Conservation (phyloP, 768 basidiomycete species). For the Pholiota molesta region DNA sequence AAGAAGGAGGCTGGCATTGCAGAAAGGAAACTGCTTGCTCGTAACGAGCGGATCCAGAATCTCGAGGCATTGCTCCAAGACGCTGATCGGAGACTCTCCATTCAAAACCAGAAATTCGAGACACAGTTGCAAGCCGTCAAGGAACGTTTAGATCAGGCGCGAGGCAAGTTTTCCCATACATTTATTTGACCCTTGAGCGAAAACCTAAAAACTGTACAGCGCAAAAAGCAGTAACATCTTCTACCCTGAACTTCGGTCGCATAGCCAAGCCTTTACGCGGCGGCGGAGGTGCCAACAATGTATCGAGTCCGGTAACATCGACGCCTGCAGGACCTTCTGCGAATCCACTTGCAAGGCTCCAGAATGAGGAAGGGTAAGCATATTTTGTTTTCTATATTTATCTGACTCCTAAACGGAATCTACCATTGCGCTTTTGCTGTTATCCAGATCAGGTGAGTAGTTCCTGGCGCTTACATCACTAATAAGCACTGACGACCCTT, state of each 20-base stretch:
- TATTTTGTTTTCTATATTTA: constrained; percentile 16
- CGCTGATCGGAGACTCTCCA: constrained; percentile 88
- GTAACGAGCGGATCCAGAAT: constrained; percentile 98
- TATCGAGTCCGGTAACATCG: constrained; percentile 43
- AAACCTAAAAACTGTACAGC: constrained; percentile 43
- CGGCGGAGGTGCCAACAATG: constrained; percentile 70
- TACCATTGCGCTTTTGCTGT: constrained; percentile 17
- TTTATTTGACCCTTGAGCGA: constrained; percentile 7
- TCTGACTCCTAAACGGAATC: constrained; percentile 9
- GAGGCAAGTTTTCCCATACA: constrained; percentile 58
- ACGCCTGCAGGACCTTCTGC: constrained; percentile 49
- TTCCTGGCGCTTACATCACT: constrained; percentile 24
- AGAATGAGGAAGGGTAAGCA: constrained; percentile 80
- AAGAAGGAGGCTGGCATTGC: constrained; percentile 98
- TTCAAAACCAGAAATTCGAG: constrained; percentile 96
- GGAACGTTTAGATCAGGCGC: constrained; percentile 89
- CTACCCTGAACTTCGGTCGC: constrained; percentile 83
- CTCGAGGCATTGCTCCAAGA: constrained; percentile 92
- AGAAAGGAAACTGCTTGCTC: constrained; percentile 92
- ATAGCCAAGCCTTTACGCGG: constrained; percentile 97
- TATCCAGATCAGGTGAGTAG: constrained; percentile 40
- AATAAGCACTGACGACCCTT: constrained; percentile 22
- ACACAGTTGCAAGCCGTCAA: constrained; percentile 89
- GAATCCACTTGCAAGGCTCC: constrained; percentile 71
- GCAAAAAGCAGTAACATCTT: constrained; percentile 74